phyloP scores from a whole-genome alignment of 108 stramenopile species.

The Stephanodiscus triporus region DNA sequence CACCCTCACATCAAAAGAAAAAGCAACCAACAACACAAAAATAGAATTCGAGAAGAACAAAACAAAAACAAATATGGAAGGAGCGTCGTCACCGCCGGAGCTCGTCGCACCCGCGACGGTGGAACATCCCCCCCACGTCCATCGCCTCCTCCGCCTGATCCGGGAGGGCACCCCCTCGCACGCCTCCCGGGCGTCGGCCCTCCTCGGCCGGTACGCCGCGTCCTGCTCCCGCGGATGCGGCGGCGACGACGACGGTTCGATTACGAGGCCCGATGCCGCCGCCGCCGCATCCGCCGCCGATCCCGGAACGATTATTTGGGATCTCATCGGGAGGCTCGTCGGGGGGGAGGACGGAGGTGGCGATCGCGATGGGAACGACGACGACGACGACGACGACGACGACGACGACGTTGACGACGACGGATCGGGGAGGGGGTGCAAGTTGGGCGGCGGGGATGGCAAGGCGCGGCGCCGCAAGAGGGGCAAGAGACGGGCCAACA shows the following conservation, averaged over 20 bases:
- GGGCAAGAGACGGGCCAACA: too few relatives aligned
- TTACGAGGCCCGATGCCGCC: background rate
- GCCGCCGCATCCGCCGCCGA: background rate
- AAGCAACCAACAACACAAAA: too few relatives aligned
- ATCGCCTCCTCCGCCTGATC: conserved; percentile 71
- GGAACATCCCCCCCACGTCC: conserved; percentile 66
- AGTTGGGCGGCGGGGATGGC: too few relatives aligned
- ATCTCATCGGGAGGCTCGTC: conserved; percentile 50
- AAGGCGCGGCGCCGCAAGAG: too few relatives aligned
- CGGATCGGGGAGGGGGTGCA: too few relatives aligned
- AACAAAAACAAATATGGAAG: too few relatives aligned
- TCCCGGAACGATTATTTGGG: conserved; percentile 41
- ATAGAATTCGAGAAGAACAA: too few relatives aligned
- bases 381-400: conserved; percentile 3
- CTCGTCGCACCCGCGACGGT: too few relatives aligned
- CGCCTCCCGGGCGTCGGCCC: conserved; percentile 50
- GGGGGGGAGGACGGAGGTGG: conserved; percentile 26
- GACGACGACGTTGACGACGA: too few relatives aligned
- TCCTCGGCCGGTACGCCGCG: conserved; percentile 48
- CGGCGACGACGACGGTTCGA: background rate
- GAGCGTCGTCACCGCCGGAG: too few relatives aligned
- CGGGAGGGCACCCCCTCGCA: conserved; percentile 71
- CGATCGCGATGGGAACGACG: background rate
- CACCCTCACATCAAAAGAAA: too few relatives aligned
- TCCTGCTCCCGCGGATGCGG: conserved; percentile 14